Evolutionary conservation across 2,329 filamentous ascomycete species (phyloP), one percentile per base, ranked within the genome.

Genomic region (Diaporthe sp.): DNA sequence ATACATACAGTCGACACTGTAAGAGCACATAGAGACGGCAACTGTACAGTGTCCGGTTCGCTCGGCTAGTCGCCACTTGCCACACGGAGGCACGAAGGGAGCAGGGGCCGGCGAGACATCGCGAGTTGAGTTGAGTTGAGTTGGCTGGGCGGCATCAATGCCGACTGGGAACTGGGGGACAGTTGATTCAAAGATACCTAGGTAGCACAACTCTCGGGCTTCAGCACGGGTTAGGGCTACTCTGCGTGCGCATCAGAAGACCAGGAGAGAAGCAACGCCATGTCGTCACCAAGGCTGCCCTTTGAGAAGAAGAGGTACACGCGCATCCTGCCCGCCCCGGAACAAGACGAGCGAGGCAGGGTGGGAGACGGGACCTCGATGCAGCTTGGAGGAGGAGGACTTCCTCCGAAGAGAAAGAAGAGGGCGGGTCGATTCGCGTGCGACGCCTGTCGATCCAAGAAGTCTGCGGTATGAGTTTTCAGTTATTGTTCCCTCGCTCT

Each of bases 321-420:
- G 2, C 70, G 55, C 6, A 65, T 75, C 50, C 19, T 75, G 37
- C 73, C 73, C 22, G 73, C 73, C 6, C 73, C 73, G 17, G 27
- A 19, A 10, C 66, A 70, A 6, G 35, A 30, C 17, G 56, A 32
- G 5, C 22, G 39, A 3, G 4, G 44, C 17, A 63, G 51, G 8
- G 66, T 13, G 5, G 39, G 9, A 3, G 51, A 47, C 5, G 66
- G 17, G 32, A 32, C 37, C 51, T 5, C 66, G 13, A n/a, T 56
- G 25, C 51, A 25, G 1, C 30, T 44, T 8, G 55, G 32, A 9
- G 32, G 32, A 47, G 30, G 27, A 27, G n/a, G 37, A 2, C 27
- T 56, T 2, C 63, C 56, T 12, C 47, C 56, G 7, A 75, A 53
- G 56, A 72, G 32, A 6, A 56, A 68, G 47, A 56, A 55, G 30